Base-by-base conservation (phyloP, 2,329 filamentous ascomycete genomes). In the Tolypocladium inflatum region DNA sequence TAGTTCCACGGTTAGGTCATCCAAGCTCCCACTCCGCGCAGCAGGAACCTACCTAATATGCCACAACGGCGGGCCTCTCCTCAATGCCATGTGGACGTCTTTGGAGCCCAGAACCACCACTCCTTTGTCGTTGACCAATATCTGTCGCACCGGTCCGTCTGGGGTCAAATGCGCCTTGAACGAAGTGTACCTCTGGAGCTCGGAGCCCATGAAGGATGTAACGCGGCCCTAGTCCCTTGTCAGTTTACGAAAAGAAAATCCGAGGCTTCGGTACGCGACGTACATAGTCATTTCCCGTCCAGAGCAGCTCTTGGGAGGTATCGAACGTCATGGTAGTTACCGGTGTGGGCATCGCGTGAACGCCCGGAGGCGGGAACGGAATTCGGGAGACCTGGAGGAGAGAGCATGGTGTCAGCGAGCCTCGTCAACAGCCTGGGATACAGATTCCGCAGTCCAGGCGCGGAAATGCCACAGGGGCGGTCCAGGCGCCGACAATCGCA, bases 221-320 rank as follows among this genome's bases (percentile, higher is more conserved):
- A 97, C 85, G 63, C 91, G 86, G 61, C 94, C 94, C 90, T 96
- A 58, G 21, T 15, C 55, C 41, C 33, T 17, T 48, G 65, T 74
- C 56, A 74, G 65, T 63, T 23, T 35, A 9, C n/a, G 2, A 9
- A 37, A 30, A 33, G 15, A 10, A 33, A 9, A 4, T 21, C n/a
- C 37, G 4, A 50, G 15, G 19, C 23, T 37, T n/a, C 30, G 52
- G 38, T 26, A n/a, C 9, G 55, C 15, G 37, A 66, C 83, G 78
- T 79, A 94, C 90, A 79, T 87, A 90, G 76, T 94, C 90, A 72
- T 94, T 96, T 53, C 92, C 95, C 3, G 87, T 85, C 94, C 95
- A 99, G 56, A 99, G 76, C 41, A 99, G 81, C 72, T 99, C 94
- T 71, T 96, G 89, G 43, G 82, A 80, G 58, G 88, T 88, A 72